These are phyloP conservation scores for Cutaneotrichosporon sp. DNA, from an alignment of 1,284 basidiomycete species.

Conservation along the genomic window DNA sequence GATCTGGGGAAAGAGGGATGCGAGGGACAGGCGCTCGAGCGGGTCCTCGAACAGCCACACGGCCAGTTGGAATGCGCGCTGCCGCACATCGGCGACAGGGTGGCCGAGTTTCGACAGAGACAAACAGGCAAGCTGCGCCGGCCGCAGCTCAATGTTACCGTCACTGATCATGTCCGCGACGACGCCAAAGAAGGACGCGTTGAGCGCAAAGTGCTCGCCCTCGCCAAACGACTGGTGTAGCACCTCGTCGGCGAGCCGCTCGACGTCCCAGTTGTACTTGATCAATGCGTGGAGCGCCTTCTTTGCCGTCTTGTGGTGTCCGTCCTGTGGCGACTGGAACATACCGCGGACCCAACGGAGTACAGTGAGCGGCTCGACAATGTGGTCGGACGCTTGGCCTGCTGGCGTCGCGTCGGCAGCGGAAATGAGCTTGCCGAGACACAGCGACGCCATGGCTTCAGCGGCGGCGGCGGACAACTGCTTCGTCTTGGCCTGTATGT, in stretches of 20 bases:
- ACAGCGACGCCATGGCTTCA: constrained; percentile 77
- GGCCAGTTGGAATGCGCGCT: constrained; percentile 73
- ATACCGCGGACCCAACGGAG: constrained; percentile 51
- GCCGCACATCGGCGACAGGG: constrained; percentile 60
- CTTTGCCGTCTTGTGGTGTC: constrained; percentile 48
- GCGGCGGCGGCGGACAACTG: constrained; percentile 70
- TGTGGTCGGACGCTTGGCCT: constrained; percentile 33
- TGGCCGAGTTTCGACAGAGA: constrained; percentile 82
- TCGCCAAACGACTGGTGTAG: constrained; percentile 67
- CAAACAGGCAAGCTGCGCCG: constrained; percentile 69
- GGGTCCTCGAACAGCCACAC: constrained; percentile 60
- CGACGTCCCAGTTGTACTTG: constrained; percentile 57
- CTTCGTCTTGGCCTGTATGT: constrained; percentile 65
- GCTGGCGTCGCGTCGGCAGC: constrained; percentile 34
- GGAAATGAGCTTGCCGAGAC: constrained; percentile 48
- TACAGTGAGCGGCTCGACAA: constrained; percentile 48
- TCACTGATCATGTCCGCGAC: constrained; percentile 59
- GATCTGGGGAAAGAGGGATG: constrained; percentile 69
- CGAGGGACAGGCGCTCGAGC: constrained; percentile 51
- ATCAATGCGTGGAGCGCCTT: constrained; percentile 73
- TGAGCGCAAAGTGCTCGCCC: constrained; percentile 47
- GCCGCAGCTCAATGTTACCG: constrained; percentile 53
- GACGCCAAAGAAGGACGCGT: constrained; percentile 66
- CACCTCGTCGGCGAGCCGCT: constrained; percentile 63
- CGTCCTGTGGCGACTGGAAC: constrained; percentile 42